Evolutionary conservation across 331 rosid species (phyloP).

Genomic region (Spiraea crenata): DNA sequence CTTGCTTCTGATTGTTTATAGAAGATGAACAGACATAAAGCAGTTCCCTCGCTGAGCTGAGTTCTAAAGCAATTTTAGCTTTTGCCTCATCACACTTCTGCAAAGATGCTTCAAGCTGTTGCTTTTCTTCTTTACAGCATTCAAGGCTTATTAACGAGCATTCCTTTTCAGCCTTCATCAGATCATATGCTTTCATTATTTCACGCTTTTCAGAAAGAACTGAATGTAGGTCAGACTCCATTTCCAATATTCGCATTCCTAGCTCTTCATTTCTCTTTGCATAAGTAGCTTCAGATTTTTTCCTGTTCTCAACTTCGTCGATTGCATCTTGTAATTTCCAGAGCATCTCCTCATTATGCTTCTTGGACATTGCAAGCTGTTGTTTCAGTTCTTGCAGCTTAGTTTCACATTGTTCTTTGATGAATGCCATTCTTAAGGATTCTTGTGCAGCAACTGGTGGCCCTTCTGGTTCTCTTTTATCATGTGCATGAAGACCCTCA

Average conservation of each 20-base stretch:
- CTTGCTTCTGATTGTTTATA: constrained; percentile 37
- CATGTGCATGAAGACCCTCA: constrained; percentile 59
- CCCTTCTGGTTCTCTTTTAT: constrained; percentile 74
- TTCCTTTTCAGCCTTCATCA: constrained; percentile 89
- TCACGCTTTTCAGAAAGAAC: constrained; percentile 82
- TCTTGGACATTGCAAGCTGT: constrained; percentile 74
- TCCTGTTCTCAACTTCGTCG: constrained; percentile 71
- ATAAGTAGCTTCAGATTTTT: constrained; percentile 71
- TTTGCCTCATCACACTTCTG: constrained; percentile 71
- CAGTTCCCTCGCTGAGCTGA: constrained; percentile 52
- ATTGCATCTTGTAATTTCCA: constrained; percentile 87
- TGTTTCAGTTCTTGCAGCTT: constrained; percentile 89
- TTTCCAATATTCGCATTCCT: constrained; percentile 73
- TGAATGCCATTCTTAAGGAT: constrained; percentile 92
- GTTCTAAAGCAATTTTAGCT: constrained; percentile 63
- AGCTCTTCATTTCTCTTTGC: constrained; percentile 78
- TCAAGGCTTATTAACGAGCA: constrained; percentile 88
- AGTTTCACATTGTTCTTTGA: constrained; percentile 94
- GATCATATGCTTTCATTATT: constrained; percentile 71
- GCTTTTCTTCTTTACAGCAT: constrained; percentile 95
- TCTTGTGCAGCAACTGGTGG: constrained; percentile 71
- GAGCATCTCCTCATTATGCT: constrained; percentile 88
- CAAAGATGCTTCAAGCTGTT: constrained; percentile 77
- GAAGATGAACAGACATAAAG: constrained; percentile 42
- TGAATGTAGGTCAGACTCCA: constrained; percentile 79